These are phyloP conservation scores for Arthrobotrys pseudoclavata DNA, from an alignment of 2,329 filamentous ascomycete species.

Conservation along the genomic window DNA sequence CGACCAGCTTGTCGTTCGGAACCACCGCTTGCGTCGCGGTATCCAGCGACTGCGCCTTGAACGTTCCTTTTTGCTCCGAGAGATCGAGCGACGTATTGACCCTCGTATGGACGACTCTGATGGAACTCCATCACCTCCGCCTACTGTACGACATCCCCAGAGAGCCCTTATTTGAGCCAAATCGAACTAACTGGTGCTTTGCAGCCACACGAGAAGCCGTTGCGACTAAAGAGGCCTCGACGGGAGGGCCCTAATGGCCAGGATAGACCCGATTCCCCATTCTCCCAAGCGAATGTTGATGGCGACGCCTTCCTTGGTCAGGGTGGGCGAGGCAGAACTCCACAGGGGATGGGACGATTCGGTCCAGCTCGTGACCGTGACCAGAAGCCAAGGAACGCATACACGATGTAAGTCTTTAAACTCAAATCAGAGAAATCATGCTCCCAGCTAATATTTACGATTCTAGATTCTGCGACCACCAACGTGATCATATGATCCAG, in stretches of 20 bases:
- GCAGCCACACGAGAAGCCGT: slow-evolving; percentile 82
- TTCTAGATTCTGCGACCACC: slow-evolving; percentile 63
- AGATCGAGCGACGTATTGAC: slow-evolving; percentile 80
- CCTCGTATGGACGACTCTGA: slow-evolving; percentile 83
- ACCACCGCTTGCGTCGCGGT: slow-evolving; percentile 83
- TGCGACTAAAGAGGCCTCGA: slow-evolving; percentile 76
- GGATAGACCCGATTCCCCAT: slow-evolving; percentile 62
- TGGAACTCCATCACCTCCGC: slow-evolving; percentile 82
- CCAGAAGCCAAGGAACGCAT: slow-evolving; percentile 63
- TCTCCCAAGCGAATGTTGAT: slow-evolving; percentile 61
- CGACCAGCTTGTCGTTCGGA: slow-evolving; percentile 82
- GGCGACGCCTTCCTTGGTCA: slow-evolving; percentile 42
- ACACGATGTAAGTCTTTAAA: slow-evolving; percentile 62
- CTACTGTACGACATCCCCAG: slow-evolving; percentile 73
- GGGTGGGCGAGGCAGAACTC: slow-evolving; percentile 39
- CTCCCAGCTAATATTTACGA: slow-evolving; percentile 19
- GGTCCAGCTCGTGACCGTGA: slow-evolving; percentile 57
- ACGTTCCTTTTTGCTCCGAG: slow-evolving; percentile 80
- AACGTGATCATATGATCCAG: slow-evolving; percentile 62
- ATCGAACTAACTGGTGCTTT: slow-evolving; percentile 22
- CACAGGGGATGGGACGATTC: slow-evolving; percentile 48
- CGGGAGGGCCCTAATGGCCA: slow-evolving; percentile 63
- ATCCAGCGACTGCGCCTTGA: slow-evolving; percentile 93
- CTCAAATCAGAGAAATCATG: neutral
- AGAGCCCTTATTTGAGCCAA: neutral